Conservation (phyloP, 2,329 filamentous ascomycete genomes). For the Pyricularia pennisetigena region DNA sequence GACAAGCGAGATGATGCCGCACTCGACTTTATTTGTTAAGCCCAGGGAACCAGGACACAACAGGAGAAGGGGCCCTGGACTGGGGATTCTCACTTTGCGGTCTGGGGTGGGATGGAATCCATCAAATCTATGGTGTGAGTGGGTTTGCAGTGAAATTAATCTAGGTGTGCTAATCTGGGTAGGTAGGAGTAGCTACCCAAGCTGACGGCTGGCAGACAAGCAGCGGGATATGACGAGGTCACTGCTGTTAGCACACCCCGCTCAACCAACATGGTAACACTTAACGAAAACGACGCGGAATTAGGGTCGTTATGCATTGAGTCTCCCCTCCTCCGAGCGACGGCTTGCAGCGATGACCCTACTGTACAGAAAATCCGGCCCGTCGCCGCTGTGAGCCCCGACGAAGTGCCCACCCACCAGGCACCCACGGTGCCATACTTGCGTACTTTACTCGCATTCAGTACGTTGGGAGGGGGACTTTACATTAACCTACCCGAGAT, state of each 20-base stretch:
- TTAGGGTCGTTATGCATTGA: not conserved
- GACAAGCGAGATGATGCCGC: conserved; percentile 6
- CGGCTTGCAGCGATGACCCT: not conserved
- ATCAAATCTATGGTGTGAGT: conserved; percentile 4
- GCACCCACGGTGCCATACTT: not conserved
- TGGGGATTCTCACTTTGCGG: not conserved
- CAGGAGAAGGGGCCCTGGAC: not conserved
- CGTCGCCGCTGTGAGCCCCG: not conserved
- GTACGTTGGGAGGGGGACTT: too few relatives aligned
- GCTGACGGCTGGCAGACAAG: not conserved
- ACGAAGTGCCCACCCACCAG: not conserved
- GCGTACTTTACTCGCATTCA: not conserved
- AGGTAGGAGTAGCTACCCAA: not conserved
- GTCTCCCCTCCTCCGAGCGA: not conserved
- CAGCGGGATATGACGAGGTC: not conserved
- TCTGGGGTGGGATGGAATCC: conserved; percentile 5
- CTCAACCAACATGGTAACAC: not conserved
- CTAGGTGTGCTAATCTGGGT: not conserved
- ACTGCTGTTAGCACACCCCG: not conserved
- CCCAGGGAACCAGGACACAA: not conserved
- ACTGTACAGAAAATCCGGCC: not conserved
- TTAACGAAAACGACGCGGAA: not conserved
- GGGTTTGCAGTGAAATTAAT: conserved; percentile 4
- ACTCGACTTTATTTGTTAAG: conserved; percentile 4
- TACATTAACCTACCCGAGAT: not conserved